Base-by-base conservation (phyloP, 2,329 filamentous ascomycete genomes). In the Phoma sp. region DNA sequence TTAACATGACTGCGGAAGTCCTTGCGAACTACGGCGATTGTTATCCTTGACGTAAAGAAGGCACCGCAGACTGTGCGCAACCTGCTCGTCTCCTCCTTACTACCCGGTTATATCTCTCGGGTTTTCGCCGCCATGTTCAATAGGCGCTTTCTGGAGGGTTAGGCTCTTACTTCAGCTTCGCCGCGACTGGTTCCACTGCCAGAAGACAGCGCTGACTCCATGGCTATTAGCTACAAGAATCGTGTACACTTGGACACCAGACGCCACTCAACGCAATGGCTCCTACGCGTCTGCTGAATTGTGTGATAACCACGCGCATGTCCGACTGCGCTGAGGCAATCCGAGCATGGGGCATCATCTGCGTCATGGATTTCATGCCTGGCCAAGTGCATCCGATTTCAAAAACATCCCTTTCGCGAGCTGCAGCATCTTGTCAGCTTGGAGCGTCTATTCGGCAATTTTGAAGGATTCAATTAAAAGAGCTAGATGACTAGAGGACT, bases 271-370 rank as follows among this genome's bases (percentile, higher is more conserved):
- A 9, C 32, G 13, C 9, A 5, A 33, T 11, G 13, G 4, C 32
- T 13, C 10, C 10, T 13, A 33, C 32, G 4, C 9, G 4, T 13
- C 32, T 33, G 32, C 4, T 11, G 10, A 33, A 11, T 11, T 9
- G 4, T 33, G 32, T 11, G 7, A 5, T 33, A 11, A 11, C 4
- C 13, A 11, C 10, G 10, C 4, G 13, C 4, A 33, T 9, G 32
- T 33, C 7, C 32, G 32, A 33, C 10, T 13, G 32, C 13, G 62
- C 11, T 0, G 45, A 54, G 2, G 52, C 47, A 7, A 57, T 66
- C 2, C 51, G 51, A n/a, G 11, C 52, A 4, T 69, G 57, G 52
- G 44, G 41, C 23, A 45, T 29, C 4, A 23, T 59, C 11, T 62
- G 58, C 59, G 29, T 58, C 4, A 13, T 38, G 11, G 14, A 42